Conservation (phyloP, 495 filamentous ascomycete genomes). For the Penicillium fimorum region DNA sequence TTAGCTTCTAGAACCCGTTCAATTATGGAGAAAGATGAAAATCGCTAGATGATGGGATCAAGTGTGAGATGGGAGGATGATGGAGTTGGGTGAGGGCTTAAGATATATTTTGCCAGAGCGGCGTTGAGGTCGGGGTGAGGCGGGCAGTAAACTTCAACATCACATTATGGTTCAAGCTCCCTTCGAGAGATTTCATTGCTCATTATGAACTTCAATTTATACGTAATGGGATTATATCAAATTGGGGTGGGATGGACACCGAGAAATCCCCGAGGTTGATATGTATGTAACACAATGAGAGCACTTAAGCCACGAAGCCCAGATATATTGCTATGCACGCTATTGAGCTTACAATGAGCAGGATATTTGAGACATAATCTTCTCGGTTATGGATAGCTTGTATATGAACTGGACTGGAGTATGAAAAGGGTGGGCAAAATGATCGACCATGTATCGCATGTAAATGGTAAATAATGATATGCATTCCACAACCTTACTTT, state of each 20-base stretch:
- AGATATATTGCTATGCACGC: neutral
- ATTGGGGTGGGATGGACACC: neutral
- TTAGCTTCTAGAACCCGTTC: neutral
- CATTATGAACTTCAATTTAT: neutral
- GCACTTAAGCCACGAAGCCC: neutral
- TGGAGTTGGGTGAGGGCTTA: neutral
- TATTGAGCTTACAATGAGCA: neutral
- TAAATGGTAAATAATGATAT: neutral
- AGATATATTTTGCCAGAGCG: conserved; percentile 11
- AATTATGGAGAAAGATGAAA: neutral
- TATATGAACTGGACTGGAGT: neutral
- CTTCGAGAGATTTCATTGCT: neutral
- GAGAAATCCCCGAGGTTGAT: neutral
- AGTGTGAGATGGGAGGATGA: neutral
- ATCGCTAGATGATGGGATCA: neutral
- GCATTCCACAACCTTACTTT: neutral
- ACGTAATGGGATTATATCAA: neutral
- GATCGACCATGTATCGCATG: neutral
- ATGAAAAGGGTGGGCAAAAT: neutral
- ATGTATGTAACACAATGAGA: neutral
- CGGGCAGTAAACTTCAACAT: neutral
- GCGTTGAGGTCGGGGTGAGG: neutral
- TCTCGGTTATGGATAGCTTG: neutral
- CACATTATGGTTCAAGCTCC: neutral
- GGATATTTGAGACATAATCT: neutral